phyloP scores from a whole-genome alignment of 169 alveolate species.

The Eimeria falciformis region DNA sequence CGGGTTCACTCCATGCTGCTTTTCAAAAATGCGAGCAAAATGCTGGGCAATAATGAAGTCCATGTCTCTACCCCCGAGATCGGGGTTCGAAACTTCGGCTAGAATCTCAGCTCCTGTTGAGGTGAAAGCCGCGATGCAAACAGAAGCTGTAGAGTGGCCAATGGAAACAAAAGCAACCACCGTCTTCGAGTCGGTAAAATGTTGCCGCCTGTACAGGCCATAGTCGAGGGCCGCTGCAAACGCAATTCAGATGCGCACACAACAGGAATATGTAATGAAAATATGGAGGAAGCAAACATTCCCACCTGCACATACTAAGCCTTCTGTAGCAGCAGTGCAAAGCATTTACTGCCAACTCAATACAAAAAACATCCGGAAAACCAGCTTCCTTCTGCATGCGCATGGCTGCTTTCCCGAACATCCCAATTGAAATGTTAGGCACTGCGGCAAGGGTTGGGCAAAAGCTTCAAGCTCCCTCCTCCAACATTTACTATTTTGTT shows the following conservation, averaged over 20 bases:
- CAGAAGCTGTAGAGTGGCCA: slow-evolving; percentile 86
- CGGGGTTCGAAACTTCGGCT: slow-evolving; percentile 93
- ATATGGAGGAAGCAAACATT: neutral
- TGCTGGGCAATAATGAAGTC: slow-evolving; percentile 93
- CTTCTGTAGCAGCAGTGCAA: too few species aligned
- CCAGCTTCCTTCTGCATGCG: neutral
- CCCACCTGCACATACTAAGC: neutral
- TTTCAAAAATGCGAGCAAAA: slow-evolving; percentile 91
- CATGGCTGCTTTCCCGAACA: neutral
- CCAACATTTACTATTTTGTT: neutral
- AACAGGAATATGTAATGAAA: neutral
- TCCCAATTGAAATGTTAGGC: neutral
- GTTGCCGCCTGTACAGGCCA: slow-evolving; percentile 96
- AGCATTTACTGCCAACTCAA: neutral
- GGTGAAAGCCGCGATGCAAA: slow-evolving; percentile 96
- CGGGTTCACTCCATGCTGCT: slow-evolving; percentile 92
- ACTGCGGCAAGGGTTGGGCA: neutral
- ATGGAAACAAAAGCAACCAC: slow-evolving; percentile 91
- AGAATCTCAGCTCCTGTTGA: slow-evolving; percentile 86
- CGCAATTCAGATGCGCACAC: neutral
- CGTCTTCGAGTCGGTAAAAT: slow-evolving; percentile 88
- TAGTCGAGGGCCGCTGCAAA: slow-evolving; percentile 94
- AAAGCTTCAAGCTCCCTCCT: neutral
- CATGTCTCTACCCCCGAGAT: slow-evolving; percentile 97
- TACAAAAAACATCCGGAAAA: neutral